Evolutionary conservation across 1,284 basidiomycete species (phyloP).

Genomic region (Trametes polyzona): DNA sequence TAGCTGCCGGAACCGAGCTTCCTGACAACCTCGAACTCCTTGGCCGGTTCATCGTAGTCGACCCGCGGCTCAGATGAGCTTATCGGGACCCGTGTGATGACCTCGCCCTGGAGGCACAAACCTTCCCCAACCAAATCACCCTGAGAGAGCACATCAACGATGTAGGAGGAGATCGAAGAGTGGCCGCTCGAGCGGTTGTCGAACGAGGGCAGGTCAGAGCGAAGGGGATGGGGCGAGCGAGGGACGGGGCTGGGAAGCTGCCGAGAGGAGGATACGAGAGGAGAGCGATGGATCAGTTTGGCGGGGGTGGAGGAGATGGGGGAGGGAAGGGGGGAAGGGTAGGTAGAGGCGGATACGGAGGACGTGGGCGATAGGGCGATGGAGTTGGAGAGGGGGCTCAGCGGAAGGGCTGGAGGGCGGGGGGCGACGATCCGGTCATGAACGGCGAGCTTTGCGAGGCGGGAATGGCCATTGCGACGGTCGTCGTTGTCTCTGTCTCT

Average conservation of each 20-base stretch:
- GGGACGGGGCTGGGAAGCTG: conserved; percentile 29
- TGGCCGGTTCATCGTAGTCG: conserved; percentile 53
- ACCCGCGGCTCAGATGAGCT: conserved; percentile 33
- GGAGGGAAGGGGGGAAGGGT: conserved; percentile 33
- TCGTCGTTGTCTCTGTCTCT: conserved; percentile 36
- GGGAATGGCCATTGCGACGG: conserved; percentile 33
- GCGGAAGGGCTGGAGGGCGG: conserved; percentile 24
- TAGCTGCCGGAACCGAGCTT: conserved; percentile 89
- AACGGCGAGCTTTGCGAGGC: conserved; percentile 30
- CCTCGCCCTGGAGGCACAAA: conserved; percentile 63
- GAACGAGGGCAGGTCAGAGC: conserved; percentile 30
- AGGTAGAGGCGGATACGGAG: conserved; percentile 35
- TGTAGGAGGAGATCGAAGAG: conserved; percentile 48
- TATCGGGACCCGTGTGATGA: conserved; percentile 56
- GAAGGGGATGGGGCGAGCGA: conserved; percentile 32
- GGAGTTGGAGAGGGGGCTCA: conserved; percentile 21
- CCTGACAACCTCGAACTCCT: conserved; percentile 82
- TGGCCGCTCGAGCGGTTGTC: conserved; percentile 35
- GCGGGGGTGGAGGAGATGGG: conserved; percentile 30
- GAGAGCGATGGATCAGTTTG: conserved; percentile 36
- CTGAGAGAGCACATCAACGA: conserved; percentile 68
- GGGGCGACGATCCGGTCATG: conserved; percentile 36
- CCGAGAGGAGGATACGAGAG: conserved; percentile 34
- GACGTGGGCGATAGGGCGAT: conserved; percentile 29
- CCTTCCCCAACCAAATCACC: conserved; percentile 76